A percentile compares a stretch with the other conserved stretches of the same genome.
These are phyloP conservation scores for Fraxinus albicans DNA, from an alignment of 305 asterid genomes.

Conservation along the genomic window DNA sequence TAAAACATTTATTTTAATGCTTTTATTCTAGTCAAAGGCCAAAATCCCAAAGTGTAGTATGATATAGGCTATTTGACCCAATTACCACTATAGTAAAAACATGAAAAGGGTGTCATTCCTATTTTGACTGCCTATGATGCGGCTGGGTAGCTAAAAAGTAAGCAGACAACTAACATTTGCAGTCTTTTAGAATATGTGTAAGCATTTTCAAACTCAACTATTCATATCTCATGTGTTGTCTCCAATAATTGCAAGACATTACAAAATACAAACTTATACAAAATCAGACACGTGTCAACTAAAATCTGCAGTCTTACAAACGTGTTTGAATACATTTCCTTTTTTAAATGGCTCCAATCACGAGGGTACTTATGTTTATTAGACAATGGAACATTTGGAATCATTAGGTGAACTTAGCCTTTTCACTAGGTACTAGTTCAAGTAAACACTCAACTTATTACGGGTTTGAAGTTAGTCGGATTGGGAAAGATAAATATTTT, in stretches of 20 bases:
- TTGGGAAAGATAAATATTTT: not conserved
- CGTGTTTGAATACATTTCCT: slow-evolving; percentile 29
- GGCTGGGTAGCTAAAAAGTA: too few relatives aligned
- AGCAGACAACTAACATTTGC: too few relatives aligned
- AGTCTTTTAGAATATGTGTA: too few relatives aligned
- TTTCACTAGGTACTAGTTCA: not conserved
- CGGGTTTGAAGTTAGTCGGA: too few relatives aligned
- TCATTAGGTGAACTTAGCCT: slow-evolving; percentile 31
- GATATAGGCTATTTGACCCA: too few relatives aligned
- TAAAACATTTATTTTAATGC: too few relatives aligned
- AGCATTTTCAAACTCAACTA: not conserved
- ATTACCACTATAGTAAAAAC: too few relatives aligned
- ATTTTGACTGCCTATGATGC: too few relatives aligned
- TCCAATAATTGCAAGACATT: slow-evolving; percentile 39
- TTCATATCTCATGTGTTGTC: slow-evolving; percentile 33
- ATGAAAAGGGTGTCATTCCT: too few relatives aligned
- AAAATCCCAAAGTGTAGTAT: too few relatives aligned
- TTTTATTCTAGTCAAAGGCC: too few relatives aligned
- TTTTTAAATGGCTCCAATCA: slow-evolving; percentile 33
- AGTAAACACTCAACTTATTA: not conserved
- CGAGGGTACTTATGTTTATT: slow-evolving; percentile 1
- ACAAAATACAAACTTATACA: not conserved
- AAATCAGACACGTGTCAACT: slow-evolving; percentile 22
- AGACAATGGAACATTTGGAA: not conserved
- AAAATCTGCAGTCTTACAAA: slow-evolving; percentile 7